These are phyloP conservation scores for Pleurotus ostreatus DNA, from an alignment of 768 basidiomycete genomes.

Conservation along the genomic window DNA sequence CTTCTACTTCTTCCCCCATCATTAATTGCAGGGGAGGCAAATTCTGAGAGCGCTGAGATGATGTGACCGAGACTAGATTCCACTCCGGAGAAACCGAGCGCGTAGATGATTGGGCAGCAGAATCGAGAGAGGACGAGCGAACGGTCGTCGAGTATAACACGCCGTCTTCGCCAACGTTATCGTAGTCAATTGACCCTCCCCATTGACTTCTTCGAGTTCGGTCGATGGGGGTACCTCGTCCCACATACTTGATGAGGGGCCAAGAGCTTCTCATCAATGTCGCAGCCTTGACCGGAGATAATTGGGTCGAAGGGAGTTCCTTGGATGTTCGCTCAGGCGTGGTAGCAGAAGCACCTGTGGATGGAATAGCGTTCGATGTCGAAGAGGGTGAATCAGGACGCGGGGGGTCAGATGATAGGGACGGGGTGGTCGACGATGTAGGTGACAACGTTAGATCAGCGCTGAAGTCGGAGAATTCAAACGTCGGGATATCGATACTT, in stretches of 20 bases:
- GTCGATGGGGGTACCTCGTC: conserved; percentile 47
- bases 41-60: conserved; percentile 16
- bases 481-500: background rate
- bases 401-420: background rate
- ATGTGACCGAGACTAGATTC: conserved; percentile 28
- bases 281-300: conserved; percentile 22
- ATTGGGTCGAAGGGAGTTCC: conserved; percentile 21
- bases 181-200: conserved; percentile 30
- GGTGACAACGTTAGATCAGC: conserved; percentile 1
- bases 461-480: conserved; percentile 5
- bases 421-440: conserved; percentile 1
- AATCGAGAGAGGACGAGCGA: conserved; percentile 38
- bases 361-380: background rate
- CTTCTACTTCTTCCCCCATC: conserved; percentile 16
- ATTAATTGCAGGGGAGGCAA: background rate
- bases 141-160: conserved; percentile 31
- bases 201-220: conserved; percentile 38
- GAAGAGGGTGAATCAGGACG: conserved; percentile 4
- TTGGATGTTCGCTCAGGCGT: background rate
- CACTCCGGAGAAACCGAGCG: conserved; percentile 38
- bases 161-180: conserved; percentile 42
- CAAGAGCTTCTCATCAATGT: conserved; percentile 36
- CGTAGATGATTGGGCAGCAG: conserved; percentile 19
- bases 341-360: background rate
- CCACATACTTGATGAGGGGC: conserved; percentile 40